Evolutionary conservation across 306 rosid genomes (phyloP).

Genomic region (Mimosa pudica): DNA sequence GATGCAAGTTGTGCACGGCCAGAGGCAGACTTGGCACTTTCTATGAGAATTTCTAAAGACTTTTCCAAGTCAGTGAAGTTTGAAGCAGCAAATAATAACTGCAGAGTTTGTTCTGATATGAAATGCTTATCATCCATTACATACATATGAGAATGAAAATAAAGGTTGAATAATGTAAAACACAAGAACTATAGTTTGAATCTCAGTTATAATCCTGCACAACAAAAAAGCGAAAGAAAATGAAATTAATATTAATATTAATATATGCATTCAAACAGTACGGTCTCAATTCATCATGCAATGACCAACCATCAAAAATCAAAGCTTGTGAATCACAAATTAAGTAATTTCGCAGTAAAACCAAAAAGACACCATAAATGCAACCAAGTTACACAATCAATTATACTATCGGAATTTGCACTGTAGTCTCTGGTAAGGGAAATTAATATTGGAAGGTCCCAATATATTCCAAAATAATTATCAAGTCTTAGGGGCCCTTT

Average conservation of each 20-base stretch:
- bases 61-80: conserved; percentile 41
- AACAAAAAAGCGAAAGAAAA: neutral
- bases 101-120: conserved; percentile 42
- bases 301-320: no score
- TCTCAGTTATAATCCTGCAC: neutral
- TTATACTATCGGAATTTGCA: no score
- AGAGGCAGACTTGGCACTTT: conserved; percentile 46
- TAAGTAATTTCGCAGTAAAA: no score
- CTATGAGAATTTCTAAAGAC: conserved; percentile 51
- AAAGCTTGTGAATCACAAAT: no score
- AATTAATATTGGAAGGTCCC: no score
- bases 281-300: neutral
- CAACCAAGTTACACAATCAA: no score
- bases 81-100: conserved; percentile 43
- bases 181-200: neutral
- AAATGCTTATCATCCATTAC: conserved; percentile 41
- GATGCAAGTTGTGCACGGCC: conserved; percentile 57
- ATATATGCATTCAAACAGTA: neutral
- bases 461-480: no score
- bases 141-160: conserved; percentile 6
- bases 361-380: no score
- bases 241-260: neutral
- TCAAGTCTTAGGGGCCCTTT: no score
- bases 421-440: no score
- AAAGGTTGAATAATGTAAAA: neutral